Evolutionary conservation across 345 rosid species (phyloP).

Genomic region (Odontarrhena argentea): DNA sequence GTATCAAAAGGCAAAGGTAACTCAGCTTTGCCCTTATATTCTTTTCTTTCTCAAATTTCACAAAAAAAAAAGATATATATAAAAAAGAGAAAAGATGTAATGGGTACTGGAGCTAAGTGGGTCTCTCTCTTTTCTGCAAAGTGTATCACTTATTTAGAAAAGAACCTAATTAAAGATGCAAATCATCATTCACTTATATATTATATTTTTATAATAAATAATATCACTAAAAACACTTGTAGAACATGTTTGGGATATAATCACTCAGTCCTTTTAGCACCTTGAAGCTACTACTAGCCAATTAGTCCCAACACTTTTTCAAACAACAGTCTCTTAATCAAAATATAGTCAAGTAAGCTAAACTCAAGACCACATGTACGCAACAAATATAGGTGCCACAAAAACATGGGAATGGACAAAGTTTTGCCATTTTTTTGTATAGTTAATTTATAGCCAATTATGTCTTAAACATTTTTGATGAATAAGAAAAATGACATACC

Average conservation of each 20-base stretch:
- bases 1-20: constrained; percentile 78
- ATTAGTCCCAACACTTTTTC: constrained; percentile 33
- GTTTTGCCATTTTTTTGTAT: not conserved
- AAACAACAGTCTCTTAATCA: constrained; percentile 26
- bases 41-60: constrained; percentile 50
- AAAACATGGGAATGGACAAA: constrained; percentile 17
- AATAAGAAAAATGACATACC: not conserved
- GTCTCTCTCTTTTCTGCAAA: constrained; percentile 59
- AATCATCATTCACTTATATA: constrained; percentile 42
- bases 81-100: constrained; percentile 37
- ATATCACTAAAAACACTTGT: constrained; percentile 19
- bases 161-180: constrained; percentile 42
- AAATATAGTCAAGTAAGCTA: constrained; percentile 29
- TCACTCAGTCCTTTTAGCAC: constrained; percentile 23
- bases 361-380: constrained; percentile 31
- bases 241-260: constrained; percentile 27
- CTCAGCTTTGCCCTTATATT: constrained; percentile 61
- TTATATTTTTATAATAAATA: constrained; percentile 13
- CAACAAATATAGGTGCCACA: constrained; percentile 32
- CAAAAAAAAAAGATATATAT: constrained; percentile 32
- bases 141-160: constrained; percentile 42
- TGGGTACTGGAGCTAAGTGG: constrained; percentile 55
- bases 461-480: constrained; percentile 3
- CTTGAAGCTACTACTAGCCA: constrained; percentile 36
- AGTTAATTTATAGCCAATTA: not conserved